Evolutionary conservation across 2,329 filamentous ascomycete species (phyloP), one percentile per base, ranked within the genome.

Genomic region (Myriosclerotinia curreyana): DNA sequence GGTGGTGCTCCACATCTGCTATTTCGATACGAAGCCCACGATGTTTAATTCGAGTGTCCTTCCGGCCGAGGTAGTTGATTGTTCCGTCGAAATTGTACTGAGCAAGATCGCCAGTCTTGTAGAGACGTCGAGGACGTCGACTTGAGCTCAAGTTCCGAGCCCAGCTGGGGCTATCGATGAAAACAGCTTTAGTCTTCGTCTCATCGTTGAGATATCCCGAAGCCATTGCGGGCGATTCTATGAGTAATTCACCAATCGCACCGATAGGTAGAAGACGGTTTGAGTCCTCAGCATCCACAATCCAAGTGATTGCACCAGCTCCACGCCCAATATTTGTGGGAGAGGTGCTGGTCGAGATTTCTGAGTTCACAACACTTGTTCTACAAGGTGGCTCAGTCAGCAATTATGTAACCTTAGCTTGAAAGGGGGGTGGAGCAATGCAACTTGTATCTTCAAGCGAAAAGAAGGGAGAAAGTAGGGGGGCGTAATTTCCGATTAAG

Each of bases 51-150:
- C 38, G 55, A 22, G 62, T 64, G 3, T 64, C 55, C 22, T 64
- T 64, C 5, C 62, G 62, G 17, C 48, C 55, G 3, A 59, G 48
- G 7, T 52, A 60, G 6, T 34, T 48, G n/a, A 64, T 60, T 20
- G 38, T 64, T n/a, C 62, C 55, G 34, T 64, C 62, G 7, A 49
- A 25, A 31, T 52, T 60, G 15, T 64, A 82, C 44, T 85, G 68
- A 7, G 73, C 73, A 28, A 76, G 66, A 49, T 76, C 75, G 8
- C 75, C 75, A 0, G 75, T 76, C 15, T 91, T 85, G 72, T 96
- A 96, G 5, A 63, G 40, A 34, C 51, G 53, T 5, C 22, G 4
- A 28, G 46, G 53, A 22, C 60, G 60, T 34, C 25, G 34, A 12
- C 20, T 28, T 17, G 61, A 59, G 34, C 11, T 17, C 7, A 34